Conservation (phyloP, 2,329 filamentous ascomycete genomes). For the Kalaharituber pfeilii region DNA sequence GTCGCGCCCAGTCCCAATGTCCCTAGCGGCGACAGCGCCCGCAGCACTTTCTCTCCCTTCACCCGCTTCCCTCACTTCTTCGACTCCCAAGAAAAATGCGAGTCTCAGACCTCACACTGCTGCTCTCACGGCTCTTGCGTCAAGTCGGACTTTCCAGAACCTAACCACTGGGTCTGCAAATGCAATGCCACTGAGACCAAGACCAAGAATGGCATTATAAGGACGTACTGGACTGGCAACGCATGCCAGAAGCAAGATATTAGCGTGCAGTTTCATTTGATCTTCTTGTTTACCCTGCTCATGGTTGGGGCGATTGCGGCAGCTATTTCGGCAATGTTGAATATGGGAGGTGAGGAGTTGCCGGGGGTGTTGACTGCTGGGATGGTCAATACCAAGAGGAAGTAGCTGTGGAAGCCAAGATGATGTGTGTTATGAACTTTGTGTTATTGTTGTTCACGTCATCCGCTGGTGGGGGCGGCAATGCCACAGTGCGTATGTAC, state of each 20-base stretch:
- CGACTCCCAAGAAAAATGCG: slow-evolving; percentile 48
- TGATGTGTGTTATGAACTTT: too few species aligned
- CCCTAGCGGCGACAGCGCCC: slow-evolving; percentile 1
- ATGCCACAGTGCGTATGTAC: too few species aligned
- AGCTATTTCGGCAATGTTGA: slow-evolving; percentile 55
- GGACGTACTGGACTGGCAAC: slow-evolving; percentile 62
- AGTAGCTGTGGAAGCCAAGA: slow-evolving; percentile 11
- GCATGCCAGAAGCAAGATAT: slow-evolving; percentile 86
- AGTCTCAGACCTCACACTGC: slow-evolving; percentile 56
- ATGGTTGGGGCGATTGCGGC: slow-evolving; percentile 46
- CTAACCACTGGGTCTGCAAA: slow-evolving; percentile 58
- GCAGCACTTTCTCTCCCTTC: slow-evolving; percentile 9
- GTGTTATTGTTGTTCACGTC: too few species aligned
- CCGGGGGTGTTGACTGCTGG: slow-evolving; percentile 94
- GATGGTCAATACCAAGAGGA: slow-evolving; percentile 49
- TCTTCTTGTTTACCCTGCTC: slow-evolving; percentile 36
- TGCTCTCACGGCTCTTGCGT: slow-evolving; percentile 64
- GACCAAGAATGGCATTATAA: slow-evolving; percentile 35
- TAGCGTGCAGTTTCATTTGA: slow-evolving; percentile 74
- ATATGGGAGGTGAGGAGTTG: slow-evolving; percentile 72
- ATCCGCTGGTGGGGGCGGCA: too few species aligned
- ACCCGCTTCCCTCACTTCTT: slow-evolving; percentile 46
- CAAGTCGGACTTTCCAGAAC: slow-evolving; percentile 38
- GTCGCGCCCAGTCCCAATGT: neutral
- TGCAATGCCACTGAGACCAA: slow-evolving; percentile 45